Conservation (phyloP, 139 green algal genomes). For the Picochlorum costavermella region DNA sequence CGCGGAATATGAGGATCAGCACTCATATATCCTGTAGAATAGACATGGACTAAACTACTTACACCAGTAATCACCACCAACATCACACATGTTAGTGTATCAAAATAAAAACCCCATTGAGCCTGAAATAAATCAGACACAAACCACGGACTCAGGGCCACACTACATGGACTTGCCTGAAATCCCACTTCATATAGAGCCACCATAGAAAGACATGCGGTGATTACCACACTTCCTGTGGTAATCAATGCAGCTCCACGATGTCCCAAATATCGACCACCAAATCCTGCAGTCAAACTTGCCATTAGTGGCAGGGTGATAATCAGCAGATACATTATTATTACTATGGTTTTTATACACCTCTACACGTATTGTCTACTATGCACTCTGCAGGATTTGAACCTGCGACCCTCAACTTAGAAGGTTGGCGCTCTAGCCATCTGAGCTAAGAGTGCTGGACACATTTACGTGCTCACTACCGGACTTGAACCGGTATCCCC, state of each 20-base stretch:
- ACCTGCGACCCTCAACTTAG: conserved; percentile 24
- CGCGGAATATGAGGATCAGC: conserved; percentile 47
- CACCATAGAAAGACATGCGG: conserved; percentile 35
- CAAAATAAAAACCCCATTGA: conserved; percentile 53
- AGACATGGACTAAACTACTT: conserved; percentile 56
- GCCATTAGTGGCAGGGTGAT: conserved; percentile 46
- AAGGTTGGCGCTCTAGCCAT: conserved; percentile 23
- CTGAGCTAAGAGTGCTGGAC: conserved; percentile 24
- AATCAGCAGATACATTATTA: conserved; percentile 42
- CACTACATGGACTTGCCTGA: conserved; percentile 28
- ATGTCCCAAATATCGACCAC: conserved; percentile 45
- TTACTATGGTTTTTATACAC: neutral
- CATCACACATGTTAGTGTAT: conserved; percentile 52
- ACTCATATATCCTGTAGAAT: conserved; percentile 54
- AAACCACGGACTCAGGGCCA: conserved; percentile 40
- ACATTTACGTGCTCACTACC: conserved; percentile 20
- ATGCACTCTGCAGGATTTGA: conserved; percentile 21
- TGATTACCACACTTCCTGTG: conserved; percentile 26
- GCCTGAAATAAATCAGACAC: conserved; percentile 46
- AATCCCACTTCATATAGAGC: conserved; percentile 49
- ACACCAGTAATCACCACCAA: conserved; percentile 48
- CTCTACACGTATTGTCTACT: neutral
- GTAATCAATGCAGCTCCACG: conserved; percentile 38
- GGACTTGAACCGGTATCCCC: conserved; percentile 36
- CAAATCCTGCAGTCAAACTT: conserved; percentile 38